A percentile compares a stretch with the other conserved stretches of the same genome.
Conservation (phyloP, 148 eudicot genomes). For the Vaccinium darrowii region DNA sequence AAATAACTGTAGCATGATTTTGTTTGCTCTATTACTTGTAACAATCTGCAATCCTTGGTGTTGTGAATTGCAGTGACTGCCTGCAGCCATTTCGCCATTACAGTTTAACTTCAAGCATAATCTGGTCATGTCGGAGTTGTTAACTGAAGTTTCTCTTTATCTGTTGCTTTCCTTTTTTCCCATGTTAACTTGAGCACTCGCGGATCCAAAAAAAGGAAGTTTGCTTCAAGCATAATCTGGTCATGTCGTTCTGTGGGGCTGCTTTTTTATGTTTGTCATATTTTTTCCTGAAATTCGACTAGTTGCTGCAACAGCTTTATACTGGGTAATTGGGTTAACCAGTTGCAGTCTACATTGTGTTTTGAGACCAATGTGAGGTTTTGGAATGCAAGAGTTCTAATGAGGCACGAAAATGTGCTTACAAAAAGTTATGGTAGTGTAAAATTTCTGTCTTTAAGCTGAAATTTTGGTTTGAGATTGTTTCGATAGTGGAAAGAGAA, state of each 20-base stretch:
- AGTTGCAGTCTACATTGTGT: background rate
- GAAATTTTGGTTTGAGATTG: background rate
- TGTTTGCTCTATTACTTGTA: background rate
- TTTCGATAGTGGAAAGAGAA: background rate
- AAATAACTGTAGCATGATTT: background rate
- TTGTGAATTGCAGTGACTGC: background rate
- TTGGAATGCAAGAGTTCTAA: background rate
- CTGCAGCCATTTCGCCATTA: background rate
- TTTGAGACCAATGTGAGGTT: conserved; percentile 8
- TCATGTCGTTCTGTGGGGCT: background rate
- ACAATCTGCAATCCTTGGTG: background rate
- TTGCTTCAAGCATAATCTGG: no score
- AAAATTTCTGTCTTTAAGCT: background rate
- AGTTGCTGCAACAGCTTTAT: background rate
- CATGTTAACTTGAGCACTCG: background rate
- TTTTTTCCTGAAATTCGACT: background rate
- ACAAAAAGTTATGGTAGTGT: background rate
- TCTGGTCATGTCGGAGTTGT: background rate
- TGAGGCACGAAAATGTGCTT: background rate
- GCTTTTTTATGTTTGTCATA: background rate
- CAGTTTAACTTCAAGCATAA: background rate
- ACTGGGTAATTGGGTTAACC: background rate
- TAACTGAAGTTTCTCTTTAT: background rate
- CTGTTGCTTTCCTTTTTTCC: background rate
- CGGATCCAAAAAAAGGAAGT: no score